Evolutionary conservation across 805 yeast species (phyloP).

Genomic region (Pichia scutulata): DNA sequence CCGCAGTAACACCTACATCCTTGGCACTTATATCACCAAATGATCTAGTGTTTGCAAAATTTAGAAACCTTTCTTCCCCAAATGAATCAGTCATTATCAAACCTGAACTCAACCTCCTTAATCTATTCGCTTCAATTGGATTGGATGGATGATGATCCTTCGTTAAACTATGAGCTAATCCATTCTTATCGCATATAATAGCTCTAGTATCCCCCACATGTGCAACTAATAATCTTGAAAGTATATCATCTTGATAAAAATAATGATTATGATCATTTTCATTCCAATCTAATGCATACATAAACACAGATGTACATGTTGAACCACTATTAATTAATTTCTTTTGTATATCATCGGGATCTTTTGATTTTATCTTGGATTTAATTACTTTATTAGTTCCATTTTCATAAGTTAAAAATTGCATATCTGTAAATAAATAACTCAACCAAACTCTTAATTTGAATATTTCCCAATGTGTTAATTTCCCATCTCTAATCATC

Average conservation of each 20-base stretch:
- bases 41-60: slow-evolving; percentile 85
- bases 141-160: slow-evolving; percentile 82
- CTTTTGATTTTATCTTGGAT: background rate
- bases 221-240: slow-evolving; percentile 65
- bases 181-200: slow-evolving; percentile 72
- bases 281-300: slow-evolving; percentile 26
- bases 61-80: slow-evolving; percentile 78
- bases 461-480: slow-evolving; percentile 44
- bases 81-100: slow-evolving; percentile 79
- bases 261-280: slow-evolving; percentile 26
- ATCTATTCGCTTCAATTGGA: slow-evolving; percentile 65
- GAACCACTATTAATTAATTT: slow-evolving; percentile 27
- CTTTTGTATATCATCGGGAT: background rate
- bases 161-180: slow-evolving; percentile 73
- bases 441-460: slow-evolving; percentile 54
- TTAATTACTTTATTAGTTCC: slow-evolving; percentile 9
- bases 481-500: slow-evolving; percentile 3
- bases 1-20: slow-evolving; percentile 79
- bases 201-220: slow-evolving; percentile 94
- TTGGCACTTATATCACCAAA: slow-evolving; percentile 87
- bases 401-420: slow-evolving; percentile 36
- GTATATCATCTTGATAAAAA: slow-evolving; percentile 59
- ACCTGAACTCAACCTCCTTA: slow-evolving; percentile 55
- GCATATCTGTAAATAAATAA: slow-evolving; percentile 58
- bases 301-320: slow-evolving; percentile 29